Percentiles rank a stretch among this genome's conserved stretches.
These are phyloP conservation scores for Dryas drummondii DNA, from an alignment of 306 rosid genomes.

Conservation along the genomic window DNA sequence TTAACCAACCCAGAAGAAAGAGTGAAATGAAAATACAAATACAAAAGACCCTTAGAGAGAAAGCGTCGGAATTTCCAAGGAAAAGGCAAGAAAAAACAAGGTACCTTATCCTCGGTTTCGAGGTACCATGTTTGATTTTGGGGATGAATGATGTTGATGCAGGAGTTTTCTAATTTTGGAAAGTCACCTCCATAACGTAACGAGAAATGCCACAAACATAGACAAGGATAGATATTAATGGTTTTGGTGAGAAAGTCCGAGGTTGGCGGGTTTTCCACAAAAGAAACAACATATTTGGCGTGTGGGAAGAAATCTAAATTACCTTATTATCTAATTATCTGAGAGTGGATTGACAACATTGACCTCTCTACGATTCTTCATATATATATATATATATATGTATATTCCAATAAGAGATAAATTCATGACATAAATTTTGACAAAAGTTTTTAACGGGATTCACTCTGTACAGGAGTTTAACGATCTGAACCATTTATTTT, in stretches of 20 bases:
- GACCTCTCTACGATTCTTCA: not conserved
- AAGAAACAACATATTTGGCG: slow-evolving; percentile 26
- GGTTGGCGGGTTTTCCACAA: slow-evolving; percentile 55
- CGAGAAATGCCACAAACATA: not conserved
- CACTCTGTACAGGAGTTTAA: too few relatives aligned
- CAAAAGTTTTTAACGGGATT: too few relatives aligned
- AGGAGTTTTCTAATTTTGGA: slow-evolving; percentile 4
- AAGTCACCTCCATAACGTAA: too few relatives aligned
- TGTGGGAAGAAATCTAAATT: not conserved
- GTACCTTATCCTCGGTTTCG: slow-evolving; percentile 13
- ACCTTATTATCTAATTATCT: too few relatives aligned
- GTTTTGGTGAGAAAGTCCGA: slow-evolving; percentile 42
- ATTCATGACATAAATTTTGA: too few relatives aligned
- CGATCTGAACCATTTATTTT: too few relatives aligned
- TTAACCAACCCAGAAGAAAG: too few relatives aligned
- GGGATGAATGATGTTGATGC: not conserved
- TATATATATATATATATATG: too few relatives aligned
- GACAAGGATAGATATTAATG: slow-evolving; percentile 4
- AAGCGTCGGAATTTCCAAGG: not conserved
- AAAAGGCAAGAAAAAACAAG: not conserved
- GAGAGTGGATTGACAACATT: not conserved
- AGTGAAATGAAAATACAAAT: too few relatives aligned
- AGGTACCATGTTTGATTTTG: not conserved
- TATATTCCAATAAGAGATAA: too few relatives aligned
- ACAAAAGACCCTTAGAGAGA: not conserved